Conservation (phyloP, 1,284 basidiomycete species). For the Phylloboletellus chloephorus region DNA sequence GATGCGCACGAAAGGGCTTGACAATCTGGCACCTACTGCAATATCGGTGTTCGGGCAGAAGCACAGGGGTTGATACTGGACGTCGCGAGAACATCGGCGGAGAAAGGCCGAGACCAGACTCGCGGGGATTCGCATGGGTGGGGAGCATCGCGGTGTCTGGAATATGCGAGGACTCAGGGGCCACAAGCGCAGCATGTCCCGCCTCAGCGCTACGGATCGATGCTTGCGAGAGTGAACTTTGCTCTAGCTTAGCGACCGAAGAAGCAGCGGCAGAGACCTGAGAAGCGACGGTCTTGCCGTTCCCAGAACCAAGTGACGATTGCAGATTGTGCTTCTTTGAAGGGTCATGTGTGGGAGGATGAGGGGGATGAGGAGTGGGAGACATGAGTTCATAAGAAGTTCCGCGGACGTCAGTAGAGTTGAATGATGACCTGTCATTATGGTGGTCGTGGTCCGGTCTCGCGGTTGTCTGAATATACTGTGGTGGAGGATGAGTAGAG, state of each 20-base stretch:
- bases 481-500: constrained; percentile 6
- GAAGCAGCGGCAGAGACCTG: constrained; percentile 12
- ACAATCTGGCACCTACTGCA: constrained; percentile 44
- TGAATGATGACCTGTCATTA: constrained; percentile 16
- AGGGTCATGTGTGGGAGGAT: constrained; percentile 14
- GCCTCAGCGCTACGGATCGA: constrained; percentile 18
- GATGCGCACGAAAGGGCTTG: constrained; percentile 58
- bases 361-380: constrained; percentile 13
- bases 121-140: constrained; percentile 11
- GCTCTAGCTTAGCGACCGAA: constrained; percentile 12
- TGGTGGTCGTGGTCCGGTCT: constrained; percentile 22
- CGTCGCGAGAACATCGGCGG: constrained; percentile 19
- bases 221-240: constrained; percentile 15
- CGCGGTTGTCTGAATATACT: constrained; percentile 24
- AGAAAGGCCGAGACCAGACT: constrained; percentile 1
- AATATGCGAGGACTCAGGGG: constrained; percentile 11
- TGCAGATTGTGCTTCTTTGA: constrained; percentile 11
- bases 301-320: constrained; percentile 27
- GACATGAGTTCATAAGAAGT: constrained; percentile 26
- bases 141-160: constrained; percentile 5
- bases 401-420: constrained; percentile 25
- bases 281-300: constrained; percentile 9
- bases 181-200: constrained; percentile 9
- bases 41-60: constrained; percentile 46
- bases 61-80: constrained; percentile 38